Percentiles rank a stretch among this genome's conserved stretches.
phyloP scores from a whole-genome alignment of 1,284 basidiomycete genomes.

The Malassezia furfur region DNA sequence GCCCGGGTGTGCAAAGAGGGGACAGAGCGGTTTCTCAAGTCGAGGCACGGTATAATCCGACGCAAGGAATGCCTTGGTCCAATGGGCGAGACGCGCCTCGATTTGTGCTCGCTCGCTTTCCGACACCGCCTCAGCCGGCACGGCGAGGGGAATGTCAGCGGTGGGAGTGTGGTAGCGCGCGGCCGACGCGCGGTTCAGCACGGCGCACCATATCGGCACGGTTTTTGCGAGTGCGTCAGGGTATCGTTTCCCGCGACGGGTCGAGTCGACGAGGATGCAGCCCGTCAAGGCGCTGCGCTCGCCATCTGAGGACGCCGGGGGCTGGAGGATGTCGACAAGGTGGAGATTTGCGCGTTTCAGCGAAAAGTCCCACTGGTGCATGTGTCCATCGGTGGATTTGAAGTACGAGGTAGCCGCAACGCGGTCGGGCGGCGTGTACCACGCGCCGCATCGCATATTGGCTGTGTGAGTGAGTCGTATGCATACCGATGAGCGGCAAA shows the following conservation, averaged over 20 bases:
- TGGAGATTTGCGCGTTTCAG: slow-evolving; percentile 66
- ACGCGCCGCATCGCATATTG: slow-evolving; percentile 84
- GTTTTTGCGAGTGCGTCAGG: slow-evolving; percentile 93
- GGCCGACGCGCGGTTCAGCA: slow-evolving; percentile 64
- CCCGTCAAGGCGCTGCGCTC: slow-evolving; percentile 50
- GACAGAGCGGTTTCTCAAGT: slow-evolving; percentile 56
- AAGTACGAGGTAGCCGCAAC: slow-evolving; percentile 63
- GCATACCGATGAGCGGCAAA: slow-evolving; percentile 11
- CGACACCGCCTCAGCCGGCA: slow-evolving; percentile 42
- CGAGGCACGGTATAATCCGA: slow-evolving; percentile 41
- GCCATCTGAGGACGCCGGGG: slow-evolving; percentile 33
- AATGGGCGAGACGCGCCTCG: slow-evolving; percentile 56
- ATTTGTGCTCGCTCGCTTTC: slow-evolving; percentile 64
- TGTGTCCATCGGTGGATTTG: slow-evolving; percentile 94
- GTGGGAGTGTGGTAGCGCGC: slow-evolving; percentile 36
- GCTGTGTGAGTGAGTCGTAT: slow-evolving; percentile 52
- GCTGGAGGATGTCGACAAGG: slow-evolving; percentile 58
- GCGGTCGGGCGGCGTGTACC: slow-evolving; percentile 69
- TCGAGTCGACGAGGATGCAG: slow-evolving; percentile 81
- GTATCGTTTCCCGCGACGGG: slow-evolving; percentile 80
- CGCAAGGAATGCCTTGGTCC: slow-evolving; percentile 58
- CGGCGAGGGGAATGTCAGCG: slow-evolving; percentile 31
- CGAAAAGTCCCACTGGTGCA: slow-evolving; percentile 51
- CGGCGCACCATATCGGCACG: slow-evolving; percentile 87
- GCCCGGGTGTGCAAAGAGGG: slow-evolving; percentile 56